Conservation (phyloP, 768 basidiomycete species). For the Rhizopogon rudus region DNA sequence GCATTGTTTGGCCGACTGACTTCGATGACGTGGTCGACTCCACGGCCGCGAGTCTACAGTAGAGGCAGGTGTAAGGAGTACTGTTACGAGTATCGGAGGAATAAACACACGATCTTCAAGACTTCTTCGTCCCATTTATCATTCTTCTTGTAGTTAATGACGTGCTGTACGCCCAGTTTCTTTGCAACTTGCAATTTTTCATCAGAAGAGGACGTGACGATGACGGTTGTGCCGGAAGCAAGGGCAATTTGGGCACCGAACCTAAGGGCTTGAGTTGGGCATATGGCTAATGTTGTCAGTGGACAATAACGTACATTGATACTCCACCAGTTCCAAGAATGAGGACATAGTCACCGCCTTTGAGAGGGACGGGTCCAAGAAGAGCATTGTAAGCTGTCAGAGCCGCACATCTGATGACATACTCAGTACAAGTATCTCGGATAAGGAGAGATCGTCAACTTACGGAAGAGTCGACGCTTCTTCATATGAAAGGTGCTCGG, state of each 20-base stretch:
- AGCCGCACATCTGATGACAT: conserved; percentile 42
- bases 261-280: conserved; percentile 22
- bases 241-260: conserved; percentile 59
- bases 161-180: conserved; percentile 46
- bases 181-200: conserved; percentile 51
- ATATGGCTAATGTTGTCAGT: not conserved
- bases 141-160: conserved; percentile 58
- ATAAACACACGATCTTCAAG: conserved; percentile 33
- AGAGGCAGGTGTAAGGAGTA: not conserved
- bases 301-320: conserved; percentile 35
- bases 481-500: conserved; percentile 54
- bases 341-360: conserved; percentile 56
- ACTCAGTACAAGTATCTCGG: not conserved
- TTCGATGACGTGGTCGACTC: conserved; percentile 32
- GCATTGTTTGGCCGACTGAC: not conserved
- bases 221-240: conserved; percentile 58
- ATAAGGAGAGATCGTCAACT: conserved; percentile 7
- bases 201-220: conserved; percentile 64
- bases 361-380: conserved; percentile 41
- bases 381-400: conserved; percentile 63
- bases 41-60: conserved; percentile 24
- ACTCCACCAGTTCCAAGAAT: conserved; percentile 55
- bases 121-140: conserved; percentile 58
- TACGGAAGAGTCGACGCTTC: conserved; percentile 64
- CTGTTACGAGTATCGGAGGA: not conserved